phyloP scores from a whole-genome alignment of 192 early-diverging fungal species.

The Coemansia sp. region DNA sequence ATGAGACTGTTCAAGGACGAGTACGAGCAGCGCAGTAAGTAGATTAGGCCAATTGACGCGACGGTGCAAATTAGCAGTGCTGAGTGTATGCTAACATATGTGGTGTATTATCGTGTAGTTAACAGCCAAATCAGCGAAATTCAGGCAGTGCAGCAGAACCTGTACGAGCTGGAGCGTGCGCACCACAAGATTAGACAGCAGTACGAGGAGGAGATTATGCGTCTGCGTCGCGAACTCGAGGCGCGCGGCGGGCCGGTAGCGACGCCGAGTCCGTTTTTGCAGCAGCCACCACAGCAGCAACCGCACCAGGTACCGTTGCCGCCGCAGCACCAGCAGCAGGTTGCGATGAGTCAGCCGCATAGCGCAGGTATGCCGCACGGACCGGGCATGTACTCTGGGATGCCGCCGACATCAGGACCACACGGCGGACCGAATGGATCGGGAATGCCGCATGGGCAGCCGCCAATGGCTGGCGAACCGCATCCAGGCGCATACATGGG shows the following conservation, averaged over 20 bases:
- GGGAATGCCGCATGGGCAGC: constrained; percentile 38
- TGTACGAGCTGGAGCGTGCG: constrained; percentile 79
- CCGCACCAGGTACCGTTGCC: constrained; percentile 54
- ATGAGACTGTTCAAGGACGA: constrained; percentile 82
- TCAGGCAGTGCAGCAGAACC: constrained; percentile 69
- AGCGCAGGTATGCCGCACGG: constrained; percentile 37
- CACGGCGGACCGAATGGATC: constrained; percentile 45
- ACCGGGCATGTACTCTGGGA: constrained; percentile 43
- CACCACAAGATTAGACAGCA: constrained; percentile 76
- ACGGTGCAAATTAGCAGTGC: neutral
- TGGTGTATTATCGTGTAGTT: constrained; percentile 48
- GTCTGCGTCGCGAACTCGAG: constrained; percentile 82
- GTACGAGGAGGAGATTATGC: constrained; percentile 87
- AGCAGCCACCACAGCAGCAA: constrained; percentile 55
- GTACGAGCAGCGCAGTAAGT: constrained; percentile 81
- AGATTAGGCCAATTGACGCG: neutral
- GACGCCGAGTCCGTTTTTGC: constrained; percentile 52
- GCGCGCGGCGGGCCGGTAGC: constrained; percentile 59
- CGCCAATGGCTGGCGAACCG: constrained; percentile 29
- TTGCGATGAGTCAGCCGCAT: constrained; percentile 36
- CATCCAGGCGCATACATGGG: constrained; percentile 46
- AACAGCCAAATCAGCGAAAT: constrained; percentile 78
- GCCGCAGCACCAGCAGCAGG: constrained; percentile 57
- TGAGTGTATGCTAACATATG: neutral
- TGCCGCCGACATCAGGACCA: constrained; percentile 37